A percentile compares a stretch with the other conserved stretches of the same genome.
These are phyloP conservation scores for Tausonia pullulans DNA, from an alignment of 1,284 basidiomycete species.

Conservation along the genomic window DNA sequence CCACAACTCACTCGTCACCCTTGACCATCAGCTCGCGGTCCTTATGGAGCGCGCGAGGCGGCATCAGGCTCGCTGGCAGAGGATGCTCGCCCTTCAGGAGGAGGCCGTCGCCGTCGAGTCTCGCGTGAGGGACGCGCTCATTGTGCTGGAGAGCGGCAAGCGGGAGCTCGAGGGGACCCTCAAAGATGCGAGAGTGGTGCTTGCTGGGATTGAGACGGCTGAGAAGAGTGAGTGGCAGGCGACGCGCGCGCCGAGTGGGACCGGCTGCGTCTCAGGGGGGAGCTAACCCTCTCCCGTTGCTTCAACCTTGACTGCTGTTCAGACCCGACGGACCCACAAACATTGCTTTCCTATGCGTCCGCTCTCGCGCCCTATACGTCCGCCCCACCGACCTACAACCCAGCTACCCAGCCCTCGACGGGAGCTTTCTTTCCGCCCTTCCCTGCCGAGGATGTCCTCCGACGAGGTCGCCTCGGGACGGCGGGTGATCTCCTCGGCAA, in stretches of 20 bases:
- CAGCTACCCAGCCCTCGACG: not conserved
- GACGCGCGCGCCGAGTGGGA: not conserved
- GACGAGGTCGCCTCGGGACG: slow-evolving; percentile 8
- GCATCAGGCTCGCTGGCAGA: slow-evolving; percentile 7
- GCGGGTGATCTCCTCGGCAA: not conserved
- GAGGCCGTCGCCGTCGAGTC: slow-evolving; percentile 7
- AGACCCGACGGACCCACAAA: slow-evolving; percentile 4
- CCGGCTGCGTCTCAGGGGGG: not conserved
- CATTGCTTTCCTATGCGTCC: slow-evolving; percentile 10
- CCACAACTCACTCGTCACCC: not conserved
- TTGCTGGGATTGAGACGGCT: not conserved
- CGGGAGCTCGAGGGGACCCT: not conserved
- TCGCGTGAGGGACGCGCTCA: not conserved
- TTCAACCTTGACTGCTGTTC: not conserved
- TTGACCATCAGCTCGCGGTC: slow-evolving; percentile 5
- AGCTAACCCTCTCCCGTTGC: not conserved
- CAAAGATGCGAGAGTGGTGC: not conserved
- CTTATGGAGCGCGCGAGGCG: slow-evolving; percentile 5
- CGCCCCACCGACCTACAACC: slow-evolving; percentile 11
- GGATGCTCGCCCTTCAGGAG: slow-evolving; percentile 4
- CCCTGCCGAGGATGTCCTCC: slow-evolving; percentile 10
- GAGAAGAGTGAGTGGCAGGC: not conserved
- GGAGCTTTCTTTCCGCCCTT: slow-evolving; percentile 15
- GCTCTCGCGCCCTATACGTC: slow-evolving; percentile 14
- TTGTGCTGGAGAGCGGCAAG: slow-evolving; percentile 4